These are phyloP conservation scores for Globisporangium nunn DNA, from an alignment of 352 stramenopile genomes.

Conservation along the genomic window DNA sequence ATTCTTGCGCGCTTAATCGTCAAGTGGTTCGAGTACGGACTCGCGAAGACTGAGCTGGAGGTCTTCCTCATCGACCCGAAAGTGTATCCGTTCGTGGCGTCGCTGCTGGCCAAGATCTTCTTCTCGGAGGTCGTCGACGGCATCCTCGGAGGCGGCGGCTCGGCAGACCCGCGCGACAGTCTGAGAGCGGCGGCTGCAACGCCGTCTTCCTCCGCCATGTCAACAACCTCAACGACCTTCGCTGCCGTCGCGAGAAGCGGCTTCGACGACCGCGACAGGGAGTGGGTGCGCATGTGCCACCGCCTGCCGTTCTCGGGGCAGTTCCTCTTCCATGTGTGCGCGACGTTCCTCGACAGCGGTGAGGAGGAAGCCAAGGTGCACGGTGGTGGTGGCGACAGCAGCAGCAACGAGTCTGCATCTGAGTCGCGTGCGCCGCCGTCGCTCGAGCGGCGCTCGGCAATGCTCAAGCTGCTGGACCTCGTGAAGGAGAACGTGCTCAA, in stretches of 20 bases:
- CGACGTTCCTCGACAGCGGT: constrained; percentile 42
- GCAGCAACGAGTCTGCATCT: not conserved
- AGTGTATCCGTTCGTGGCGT: constrained; percentile 53
- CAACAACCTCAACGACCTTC: not conserved
- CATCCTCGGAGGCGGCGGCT: constrained; percentile 22
- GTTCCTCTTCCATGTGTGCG: constrained; percentile 75
- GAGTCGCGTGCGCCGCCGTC: not conserved
- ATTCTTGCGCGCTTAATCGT: constrained; percentile 75
- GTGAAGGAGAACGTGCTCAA: constrained; percentile 73
- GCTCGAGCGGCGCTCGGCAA: constrained; percentile 8
- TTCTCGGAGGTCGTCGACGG: constrained; percentile 60
- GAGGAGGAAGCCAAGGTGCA: not conserved
- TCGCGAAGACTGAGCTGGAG: constrained; percentile 52
- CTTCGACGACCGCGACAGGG: constrained; percentile 72
- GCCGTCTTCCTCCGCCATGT: not conserved
- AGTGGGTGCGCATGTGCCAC: constrained; percentile 75
- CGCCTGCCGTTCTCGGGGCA: constrained; percentile 65
- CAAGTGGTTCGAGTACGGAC: constrained; percentile 79
- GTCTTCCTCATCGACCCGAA: constrained; percentile 48
- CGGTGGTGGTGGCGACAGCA: not conserved
- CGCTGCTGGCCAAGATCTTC: constrained; percentile 65
- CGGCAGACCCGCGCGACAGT: not conserved
- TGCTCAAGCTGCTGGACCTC: constrained; percentile 42
- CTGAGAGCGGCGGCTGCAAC: not conserved
- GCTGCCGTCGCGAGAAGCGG: not conserved